Conservation (phyloP, 2,329 filamentous ascomycete species). For the Ascochyta rabiei region DNA sequence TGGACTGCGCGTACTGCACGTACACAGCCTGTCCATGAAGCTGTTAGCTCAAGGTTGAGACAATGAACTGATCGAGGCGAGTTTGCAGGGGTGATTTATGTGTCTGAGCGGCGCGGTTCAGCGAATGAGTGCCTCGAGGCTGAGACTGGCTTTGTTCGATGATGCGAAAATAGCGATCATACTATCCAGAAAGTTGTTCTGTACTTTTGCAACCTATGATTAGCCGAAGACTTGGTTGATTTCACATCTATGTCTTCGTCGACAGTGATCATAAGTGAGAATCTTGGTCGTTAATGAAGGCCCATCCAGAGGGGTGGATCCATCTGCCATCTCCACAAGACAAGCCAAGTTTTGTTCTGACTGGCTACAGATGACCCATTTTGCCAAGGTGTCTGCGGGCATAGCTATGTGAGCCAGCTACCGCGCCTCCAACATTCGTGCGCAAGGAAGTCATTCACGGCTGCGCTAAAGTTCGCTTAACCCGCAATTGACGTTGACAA, state of each 20-base stretch:
- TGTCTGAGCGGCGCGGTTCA: constrained; percentile 20
- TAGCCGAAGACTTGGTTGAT: neutral
- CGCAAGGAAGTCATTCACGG: constrained; percentile 4
- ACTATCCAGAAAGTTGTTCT: neutral
- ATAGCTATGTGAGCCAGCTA: neutral
- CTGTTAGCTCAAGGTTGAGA: constrained; percentile 17
- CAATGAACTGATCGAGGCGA: constrained; percentile 24
- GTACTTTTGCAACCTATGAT: neutral
- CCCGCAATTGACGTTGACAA: constrained; percentile 4
- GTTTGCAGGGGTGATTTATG: constrained; percentile 20
- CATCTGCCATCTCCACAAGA: neutral
- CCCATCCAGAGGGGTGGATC: neutral
- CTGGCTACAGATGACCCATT: neutral
- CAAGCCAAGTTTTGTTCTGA: neutral
- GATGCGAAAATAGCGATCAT: constrained; percentile 7
- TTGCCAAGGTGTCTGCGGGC: neutral
- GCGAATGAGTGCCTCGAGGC: constrained; percentile 2
- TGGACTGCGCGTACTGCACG: constrained; percentile 15
- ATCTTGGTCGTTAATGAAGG: neutral
- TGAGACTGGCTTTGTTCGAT: constrained; percentile 20
- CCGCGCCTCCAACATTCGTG: constrained; percentile 5
- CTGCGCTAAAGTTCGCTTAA: neutral
- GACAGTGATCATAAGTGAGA: neutral
- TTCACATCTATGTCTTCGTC: neutral
- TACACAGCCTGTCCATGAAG: constrained; percentile 18